Base-by-base conservation (phyloP, 371 early-diverging fungal genomes). In the Nematocida sp. region DNA sequence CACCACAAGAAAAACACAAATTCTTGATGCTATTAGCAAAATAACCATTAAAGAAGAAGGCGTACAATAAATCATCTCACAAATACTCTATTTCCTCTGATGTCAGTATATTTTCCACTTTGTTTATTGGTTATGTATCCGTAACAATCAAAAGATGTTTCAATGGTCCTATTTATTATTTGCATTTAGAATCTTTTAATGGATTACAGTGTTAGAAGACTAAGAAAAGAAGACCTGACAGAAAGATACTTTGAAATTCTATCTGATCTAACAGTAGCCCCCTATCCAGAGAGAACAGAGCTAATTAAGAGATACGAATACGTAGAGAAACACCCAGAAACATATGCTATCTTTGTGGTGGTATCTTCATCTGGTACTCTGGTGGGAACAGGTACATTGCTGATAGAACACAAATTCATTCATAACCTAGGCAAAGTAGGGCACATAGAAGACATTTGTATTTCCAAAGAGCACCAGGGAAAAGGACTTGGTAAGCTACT, bases 391-490 rank as follows among this genome's bases (percentile, higher is more conserved):
- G 96, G 95, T 35, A 92, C 94, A 15, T 83, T 96, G 54, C 80
- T 96, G 34, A 87, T 92, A 32, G 98, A 97, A 81, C 88, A 90
- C 70, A 97, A 97, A 85, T 93, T 95, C 78, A 86, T 94, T 31
- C 88, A 90, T 63, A 83, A 85, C 65, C 88, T 88, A 75, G 94
- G 91, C 13, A 81, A 88, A 51, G 91, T 91, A 76, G 84, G 84
- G 41, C 78, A 79, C 34, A 60, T 75, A 21, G 77, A 89, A 80
- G 95, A 94, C 78, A 92, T 96, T 81, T 95, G 93, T 38, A 92
- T 93, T 15, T 87, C 89, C 65, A 85, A 86, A 65, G 88, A 89
- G n/a, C 89, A 91, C 81, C 92, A 93, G 70, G 94, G 96, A 49
- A 87, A 89, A 82, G 91, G 93, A 46, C 78, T 87, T 40, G 87